Conservation (phyloP, 805 yeast species). For the Candida sphagnicola region DNA sequence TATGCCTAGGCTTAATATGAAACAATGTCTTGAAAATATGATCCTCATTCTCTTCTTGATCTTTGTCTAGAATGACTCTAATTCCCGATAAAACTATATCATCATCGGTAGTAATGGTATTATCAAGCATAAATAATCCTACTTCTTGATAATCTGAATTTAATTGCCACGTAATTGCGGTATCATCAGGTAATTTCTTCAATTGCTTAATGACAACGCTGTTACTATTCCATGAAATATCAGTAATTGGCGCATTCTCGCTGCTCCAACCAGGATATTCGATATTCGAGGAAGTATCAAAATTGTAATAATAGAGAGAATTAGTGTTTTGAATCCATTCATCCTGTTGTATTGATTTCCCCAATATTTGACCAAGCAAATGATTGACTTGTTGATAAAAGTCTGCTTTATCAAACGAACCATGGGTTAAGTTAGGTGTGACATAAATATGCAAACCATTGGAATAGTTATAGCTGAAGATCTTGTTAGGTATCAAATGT, state of each 20-base stretch:
- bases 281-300: neutral
- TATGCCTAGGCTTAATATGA: conserved; percentile 39
- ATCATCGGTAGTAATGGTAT: conserved; percentile 22
- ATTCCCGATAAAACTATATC: conserved; percentile 36
- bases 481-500: conserved; percentile 7
- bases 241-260: conserved; percentile 8
- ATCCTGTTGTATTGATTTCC: conserved; percentile 12
- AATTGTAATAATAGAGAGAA: conserved; percentile 23
- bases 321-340: conserved; percentile 26
- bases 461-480: conserved; percentile 24
- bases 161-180: neutral
- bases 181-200: neutral
- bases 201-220: conserved; percentile 9
- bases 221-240: conserved; percentile 8
- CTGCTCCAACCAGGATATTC: conserved; percentile 10
- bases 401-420: conserved; percentile 6
- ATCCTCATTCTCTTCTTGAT: conserved; percentile 9
- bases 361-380: conserved; percentile 14
- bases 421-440: conserved; percentile 15
- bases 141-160: conserved; percentile 23
- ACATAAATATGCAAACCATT: conserved; percentile 29
- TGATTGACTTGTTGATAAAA: conserved; percentile 20
- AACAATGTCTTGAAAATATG: conserved; percentile 33
- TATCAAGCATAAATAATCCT: conserved; percentile 33
- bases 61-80: conserved; percentile 22